Base-by-base conservation (phyloP, 2,329 filamentous ascomycete species). In the Alternaria arborescens region DNA sequence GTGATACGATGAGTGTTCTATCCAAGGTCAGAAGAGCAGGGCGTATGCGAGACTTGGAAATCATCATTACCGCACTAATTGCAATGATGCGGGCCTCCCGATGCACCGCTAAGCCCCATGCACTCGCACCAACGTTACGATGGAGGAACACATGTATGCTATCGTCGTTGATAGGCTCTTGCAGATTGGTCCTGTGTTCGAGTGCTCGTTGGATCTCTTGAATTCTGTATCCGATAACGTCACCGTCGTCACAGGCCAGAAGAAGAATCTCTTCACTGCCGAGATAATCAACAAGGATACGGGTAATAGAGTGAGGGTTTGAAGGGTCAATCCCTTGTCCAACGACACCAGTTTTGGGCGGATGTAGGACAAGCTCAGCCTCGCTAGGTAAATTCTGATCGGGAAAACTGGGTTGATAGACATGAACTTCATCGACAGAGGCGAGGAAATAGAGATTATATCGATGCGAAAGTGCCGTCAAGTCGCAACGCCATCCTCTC, bases 91-190 rank as follows among this genome's bases (percentile, higher is more conserved):
- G 88, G n/a, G 92, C 92, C 64, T 89, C 82, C 62, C 87, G 85
- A 76, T 98, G 94, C 11, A 97, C 85, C 8, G 93, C 90, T 48
- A 97, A 79, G 0, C 94, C 95, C 95, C 95, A 99, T 3, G 94
- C 94, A 61, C 92, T 94, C 24, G 80, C 81, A 1, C 87, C 87
- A 3, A 97, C 93, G 73, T 91, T 93, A 38, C 91, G 86, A 60
- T 88, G 87, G 58, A 97, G 91, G 72, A 97, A 91, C 0, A 82
- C 81, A 71, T 60, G 81, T 67, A 74, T 73, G 58, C 71, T 69
- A 41, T 82, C 46, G 80, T 83, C 71, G 82, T 86, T 56, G 64
- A 66, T 18, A 4, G 58, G 30, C 12, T 66, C 61, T n/a, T 52
- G 22, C 8, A 64, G 46, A 8, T 32, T 41, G 20, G 12, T 41